Conservation (phyloP, 306 rosid species). For the Quercus dentata region DNA sequence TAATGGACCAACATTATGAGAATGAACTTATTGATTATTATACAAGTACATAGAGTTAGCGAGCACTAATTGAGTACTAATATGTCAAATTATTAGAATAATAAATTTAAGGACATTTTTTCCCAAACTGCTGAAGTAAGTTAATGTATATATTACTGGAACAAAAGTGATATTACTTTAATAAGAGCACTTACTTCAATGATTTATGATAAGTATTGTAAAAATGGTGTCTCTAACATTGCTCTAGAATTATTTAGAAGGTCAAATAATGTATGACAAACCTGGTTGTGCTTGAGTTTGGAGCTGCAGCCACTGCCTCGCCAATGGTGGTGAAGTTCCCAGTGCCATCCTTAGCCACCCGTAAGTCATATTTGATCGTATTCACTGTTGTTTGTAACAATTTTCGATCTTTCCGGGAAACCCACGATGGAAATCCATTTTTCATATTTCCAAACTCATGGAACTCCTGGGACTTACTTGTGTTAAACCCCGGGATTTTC, state of each 20-base stretch:
- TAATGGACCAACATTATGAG: no score
- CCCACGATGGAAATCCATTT: slow-evolving; percentile 65
- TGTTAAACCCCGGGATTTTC: slow-evolving; percentile 42
- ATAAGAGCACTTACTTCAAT: no score
- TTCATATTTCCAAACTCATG: slow-evolving; percentile 52
- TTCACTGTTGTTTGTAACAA: slow-evolving; percentile 45
- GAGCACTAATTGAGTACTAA: not conserved
- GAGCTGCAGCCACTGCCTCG: slow-evolving; percentile 74
- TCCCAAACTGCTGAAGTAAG: no score
- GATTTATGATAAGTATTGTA: no score
- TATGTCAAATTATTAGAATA: not conserved
- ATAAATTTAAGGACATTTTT: no score
- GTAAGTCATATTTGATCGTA: slow-evolving; percentile 45
- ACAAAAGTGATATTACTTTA: no score
- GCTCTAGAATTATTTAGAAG: not conserved
- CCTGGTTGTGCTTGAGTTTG: slow-evolving; percentile 81
- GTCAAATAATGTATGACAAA: not conserved
- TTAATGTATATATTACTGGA: no score
- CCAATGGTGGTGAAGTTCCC: slow-evolving; percentile 69
- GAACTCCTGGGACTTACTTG: slow-evolving; percentile 20
- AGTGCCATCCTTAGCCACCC: slow-evolving; percentile 81
- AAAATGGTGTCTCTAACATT: no score
- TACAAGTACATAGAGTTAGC: not conserved
- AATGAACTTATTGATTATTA: no score
- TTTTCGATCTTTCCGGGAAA: slow-evolving; percentile 45